phyloP scores from a whole-genome alignment of 352 stramenopile genomes.

The Globisporangium spinosum region DNA sequence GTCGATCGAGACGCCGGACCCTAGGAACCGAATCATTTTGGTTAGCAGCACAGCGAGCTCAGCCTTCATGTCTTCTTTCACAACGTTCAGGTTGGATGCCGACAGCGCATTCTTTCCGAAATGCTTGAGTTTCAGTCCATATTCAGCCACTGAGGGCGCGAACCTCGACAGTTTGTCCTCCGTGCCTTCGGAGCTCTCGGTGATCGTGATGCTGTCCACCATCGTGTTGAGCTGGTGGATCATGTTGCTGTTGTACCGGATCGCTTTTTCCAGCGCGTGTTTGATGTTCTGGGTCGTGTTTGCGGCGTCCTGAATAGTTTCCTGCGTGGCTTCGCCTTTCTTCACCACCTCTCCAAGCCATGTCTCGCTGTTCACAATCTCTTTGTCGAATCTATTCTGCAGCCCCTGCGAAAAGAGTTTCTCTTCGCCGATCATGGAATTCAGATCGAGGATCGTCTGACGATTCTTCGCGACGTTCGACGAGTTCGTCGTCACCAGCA shows the following conservation, averaged over 20 bases:
- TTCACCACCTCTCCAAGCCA: conserved; percentile 27
- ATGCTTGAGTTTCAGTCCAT: conserved; percentile 54
- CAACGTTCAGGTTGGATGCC: not conserved
- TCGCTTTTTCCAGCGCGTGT: conserved; percentile 32
- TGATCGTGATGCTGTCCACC: conserved; percentile 57
- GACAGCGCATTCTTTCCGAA: conserved; percentile 27
- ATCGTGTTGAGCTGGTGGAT: conserved; percentile 67
- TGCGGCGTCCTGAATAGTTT: conserved; percentile 27
- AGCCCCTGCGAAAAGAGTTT: conserved; percentile 24
- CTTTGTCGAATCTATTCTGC: conserved; percentile 27
- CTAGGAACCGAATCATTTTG: conserved; percentile 58
- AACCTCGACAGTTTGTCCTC: conserved; percentile 56
- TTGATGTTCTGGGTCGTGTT: conserved; percentile 26
- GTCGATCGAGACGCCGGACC: conserved; percentile 50
- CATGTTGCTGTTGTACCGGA: conserved; percentile 53
- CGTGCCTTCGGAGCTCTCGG: conserved; percentile 49
- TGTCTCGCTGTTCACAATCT: conserved; percentile 21
- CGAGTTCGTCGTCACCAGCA: conserved; percentile 31
- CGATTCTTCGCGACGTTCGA: conserved; percentile 44
- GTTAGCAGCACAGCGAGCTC: conserved; percentile 46
- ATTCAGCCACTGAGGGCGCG: conserved; percentile 39
- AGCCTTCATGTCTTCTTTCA: conserved; percentile 22
- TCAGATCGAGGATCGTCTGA: conserved; percentile 36
- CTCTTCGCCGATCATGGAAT: conserved; percentile 30
- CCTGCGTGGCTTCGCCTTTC: conserved; percentile 29